Conservation (phyloP, 805 yeast species). For the Spathaspora gorwiae region DNA sequence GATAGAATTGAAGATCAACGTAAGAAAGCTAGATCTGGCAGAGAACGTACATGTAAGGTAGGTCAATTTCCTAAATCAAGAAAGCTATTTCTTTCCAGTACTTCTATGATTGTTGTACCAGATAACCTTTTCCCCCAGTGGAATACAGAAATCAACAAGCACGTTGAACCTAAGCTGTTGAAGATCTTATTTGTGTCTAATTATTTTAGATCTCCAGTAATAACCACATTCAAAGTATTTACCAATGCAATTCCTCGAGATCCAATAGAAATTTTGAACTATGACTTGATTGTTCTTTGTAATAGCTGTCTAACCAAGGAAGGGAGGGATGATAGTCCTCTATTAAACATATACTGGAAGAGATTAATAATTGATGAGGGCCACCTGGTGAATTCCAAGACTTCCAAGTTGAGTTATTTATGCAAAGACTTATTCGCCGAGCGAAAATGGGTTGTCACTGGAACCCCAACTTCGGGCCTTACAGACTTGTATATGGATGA, state of each 20-base stretch:
- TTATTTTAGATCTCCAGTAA: slow-evolving; percentile 22
- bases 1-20: slow-evolving; percentile 16
- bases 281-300: slow-evolving; percentile 52
- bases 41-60: slow-evolving; percentile 8
- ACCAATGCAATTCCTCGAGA: slow-evolving; percentile 16
- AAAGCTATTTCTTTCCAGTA: slow-evolving; percentile 41
- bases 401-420: slow-evolving; percentile 45
- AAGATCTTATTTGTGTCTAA: slow-evolving; percentile 27
- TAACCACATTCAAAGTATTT: slow-evolving; percentile 12
- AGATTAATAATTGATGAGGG: slow-evolving; percentile 74
- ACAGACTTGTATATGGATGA: slow-evolving; percentile 52
- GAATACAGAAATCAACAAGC: slow-evolving; percentile 55
- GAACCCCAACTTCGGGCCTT: slow-evolving; percentile 72
- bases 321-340: slow-evolving; percentile 21
- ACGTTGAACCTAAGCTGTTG: slow-evolving; percentile 38
- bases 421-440: slow-evolving; percentile 51
- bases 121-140: slow-evolving; percentile 66
- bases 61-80: slow-evolving; percentile 17
- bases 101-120: slow-evolving; percentile 61
- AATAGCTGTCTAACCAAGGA: slow-evolving; percentile 9
- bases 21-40: slow-evolving; percentile 14
- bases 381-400: slow-evolving; percentile 54
- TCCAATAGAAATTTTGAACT: slow-evolving; percentile 32
- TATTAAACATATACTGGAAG: slow-evolving; percentile 56
- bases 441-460: slow-evolving; percentile 70